These are phyloP conservation scores for Phyllachora maydis DNA, from an alignment of 2,329 filamentous ascomycete genomes.

Conservation along the genomic window DNA sequence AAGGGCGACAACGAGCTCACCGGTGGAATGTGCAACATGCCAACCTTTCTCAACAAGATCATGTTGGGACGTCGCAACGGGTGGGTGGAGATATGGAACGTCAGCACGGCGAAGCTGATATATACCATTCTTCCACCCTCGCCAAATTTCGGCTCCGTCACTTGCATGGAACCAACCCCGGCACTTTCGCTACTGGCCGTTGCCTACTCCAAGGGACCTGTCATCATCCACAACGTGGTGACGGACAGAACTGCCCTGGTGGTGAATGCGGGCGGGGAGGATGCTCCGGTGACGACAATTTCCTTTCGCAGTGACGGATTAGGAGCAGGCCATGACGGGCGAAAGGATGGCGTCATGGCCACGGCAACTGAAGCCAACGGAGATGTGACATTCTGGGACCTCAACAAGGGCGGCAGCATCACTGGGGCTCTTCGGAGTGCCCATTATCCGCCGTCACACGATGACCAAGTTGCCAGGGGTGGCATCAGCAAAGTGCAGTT, in stretches of 20 bases:
- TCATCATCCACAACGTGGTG: slow-evolving; percentile 67
- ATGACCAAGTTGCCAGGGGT: slow-evolving; percentile 37
- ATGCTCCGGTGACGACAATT: slow-evolving; percentile 56
- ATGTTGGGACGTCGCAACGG: slow-evolving; percentile 78
- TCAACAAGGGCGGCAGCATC: slow-evolving; percentile 73
- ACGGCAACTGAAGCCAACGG: slow-evolving; percentile 62
- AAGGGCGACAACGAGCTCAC: slow-evolving; percentile 49
- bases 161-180: slow-evolving; percentile 65
- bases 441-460: slow-evolving; percentile 51
- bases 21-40: slow-evolving; percentile 67
- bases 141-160: slow-evolving; percentile 58
- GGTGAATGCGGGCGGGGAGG: slow-evolving; percentile 43
- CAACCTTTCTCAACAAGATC: slow-evolving; percentile 90
- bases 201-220: slow-evolving; percentile 59
- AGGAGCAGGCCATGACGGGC: slow-evolving; percentile 74
- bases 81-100: slow-evolving; percentile 90
- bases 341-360: slow-evolving; percentile 79
- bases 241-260: slow-evolving; percentile 54
- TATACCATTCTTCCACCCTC: slow-evolving; percentile 71
- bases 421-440: slow-evolving; percentile 75
- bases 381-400: slow-evolving; percentile 89
- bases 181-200: slow-evolving; percentile 74
- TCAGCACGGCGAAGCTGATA: slow-evolving; percentile 77
- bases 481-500: slow-evolving; percentile 83
- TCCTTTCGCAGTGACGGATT: slow-evolving; percentile 78